Evolutionary conservation across 257 asterid genomes (phyloP).

Genomic region (Lavandula angustifolia): DNA sequence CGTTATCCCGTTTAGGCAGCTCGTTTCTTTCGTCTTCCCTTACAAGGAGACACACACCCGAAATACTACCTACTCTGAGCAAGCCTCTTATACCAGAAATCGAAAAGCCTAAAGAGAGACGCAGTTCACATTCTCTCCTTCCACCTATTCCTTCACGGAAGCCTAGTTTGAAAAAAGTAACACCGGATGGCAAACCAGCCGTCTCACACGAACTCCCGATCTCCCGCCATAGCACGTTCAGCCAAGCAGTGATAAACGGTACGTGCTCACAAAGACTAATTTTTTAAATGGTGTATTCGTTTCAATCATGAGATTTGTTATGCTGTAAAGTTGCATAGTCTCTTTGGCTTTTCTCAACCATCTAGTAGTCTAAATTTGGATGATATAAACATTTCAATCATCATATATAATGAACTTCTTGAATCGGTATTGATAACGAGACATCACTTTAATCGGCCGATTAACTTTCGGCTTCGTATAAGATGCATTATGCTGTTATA

Average conservation of each 20-base stretch:
- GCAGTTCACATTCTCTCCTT: conserved; percentile 59
- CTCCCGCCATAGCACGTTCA: conserved; percentile 64
- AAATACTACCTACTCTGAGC: conserved; percentile 63
- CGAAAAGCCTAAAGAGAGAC: conserved; percentile 51
- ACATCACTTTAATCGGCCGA: neutral
- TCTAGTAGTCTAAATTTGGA: neutral
- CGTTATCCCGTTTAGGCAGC: conserved; percentile 67
- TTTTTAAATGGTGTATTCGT: neutral
- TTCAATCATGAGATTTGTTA: too few relatives aligned
- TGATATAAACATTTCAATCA: neutral
- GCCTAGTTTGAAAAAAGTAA: conserved; percentile 45
- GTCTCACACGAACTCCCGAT: conserved; percentile 59
- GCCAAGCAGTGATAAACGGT: conserved; percentile 88
- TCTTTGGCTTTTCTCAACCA: too few relatives aligned
- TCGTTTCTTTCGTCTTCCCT: conserved; percentile 73
- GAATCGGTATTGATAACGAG: neutral
- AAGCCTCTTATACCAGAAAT: conserved; percentile 72
- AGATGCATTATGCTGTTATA: neutral
- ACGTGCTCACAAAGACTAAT: neutral
- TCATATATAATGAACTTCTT: neutral
- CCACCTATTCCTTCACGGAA: conserved; percentile 66
- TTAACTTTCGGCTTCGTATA: neutral
- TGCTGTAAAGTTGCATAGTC: too few relatives aligned
- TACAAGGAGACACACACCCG: conserved; percentile 75
- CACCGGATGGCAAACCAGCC: conserved; percentile 51